Evolutionary conservation across 805 yeast species (phyloP).

Genomic region (Candida jianshihensis): DNA sequence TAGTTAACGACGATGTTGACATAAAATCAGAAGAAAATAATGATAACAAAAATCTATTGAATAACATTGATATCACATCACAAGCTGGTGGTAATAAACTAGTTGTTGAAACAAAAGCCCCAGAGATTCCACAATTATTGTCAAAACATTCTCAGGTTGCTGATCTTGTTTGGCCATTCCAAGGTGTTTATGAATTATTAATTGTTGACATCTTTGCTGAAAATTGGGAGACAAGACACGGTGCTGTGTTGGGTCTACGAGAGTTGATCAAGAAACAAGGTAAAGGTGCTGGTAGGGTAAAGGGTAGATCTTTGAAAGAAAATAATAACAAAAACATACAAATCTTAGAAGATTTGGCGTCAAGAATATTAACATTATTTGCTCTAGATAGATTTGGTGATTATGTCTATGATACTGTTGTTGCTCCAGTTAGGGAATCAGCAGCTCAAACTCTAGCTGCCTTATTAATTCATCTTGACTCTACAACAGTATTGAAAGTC

Average conservation of each 20-base stretch:
- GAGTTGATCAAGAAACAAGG: slow-evolving; percentile 84
- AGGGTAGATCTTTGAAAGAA: slow-evolving; percentile 51
- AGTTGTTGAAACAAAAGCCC: slow-evolving; percentile 70
- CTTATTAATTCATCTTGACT: slow-evolving; percentile 60
- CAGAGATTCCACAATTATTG: slow-evolving; percentile 58
- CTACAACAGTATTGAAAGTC: slow-evolving; percentile 48
- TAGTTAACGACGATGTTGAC: slow-evolving; percentile 29
- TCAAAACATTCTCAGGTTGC: slow-evolving; percentile 67
- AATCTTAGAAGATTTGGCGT: slow-evolving; percentile 82
- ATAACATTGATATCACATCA: slow-evolving; percentile 54
- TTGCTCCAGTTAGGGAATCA: slow-evolving; percentile 96
- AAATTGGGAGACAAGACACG: slow-evolving; percentile 93
- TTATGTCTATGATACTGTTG: slow-evolving; percentile 94
- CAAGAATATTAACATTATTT: slow-evolving; percentile 76
- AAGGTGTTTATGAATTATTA: slow-evolving; percentile 81
- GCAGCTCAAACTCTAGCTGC: slow-evolving; percentile 95
- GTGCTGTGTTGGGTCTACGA: slow-evolving; percentile 86
- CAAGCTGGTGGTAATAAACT: slow-evolving; percentile 77
- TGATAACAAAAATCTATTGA: slow-evolving; percentile 6
- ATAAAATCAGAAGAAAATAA: slow-evolving; percentile 8
- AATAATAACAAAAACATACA: slow-evolving; percentile 59
- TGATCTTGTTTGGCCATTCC: slow-evolving; percentile 87
- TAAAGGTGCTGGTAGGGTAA: slow-evolving; percentile 73
- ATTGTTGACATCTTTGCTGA: slow-evolving; percentile 76
- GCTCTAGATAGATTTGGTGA: slow-evolving; percentile 96